Evolutionary conservation across 139 green algal genomes (phyloP).

Genomic region (Desmodesmus armatus): DNA sequence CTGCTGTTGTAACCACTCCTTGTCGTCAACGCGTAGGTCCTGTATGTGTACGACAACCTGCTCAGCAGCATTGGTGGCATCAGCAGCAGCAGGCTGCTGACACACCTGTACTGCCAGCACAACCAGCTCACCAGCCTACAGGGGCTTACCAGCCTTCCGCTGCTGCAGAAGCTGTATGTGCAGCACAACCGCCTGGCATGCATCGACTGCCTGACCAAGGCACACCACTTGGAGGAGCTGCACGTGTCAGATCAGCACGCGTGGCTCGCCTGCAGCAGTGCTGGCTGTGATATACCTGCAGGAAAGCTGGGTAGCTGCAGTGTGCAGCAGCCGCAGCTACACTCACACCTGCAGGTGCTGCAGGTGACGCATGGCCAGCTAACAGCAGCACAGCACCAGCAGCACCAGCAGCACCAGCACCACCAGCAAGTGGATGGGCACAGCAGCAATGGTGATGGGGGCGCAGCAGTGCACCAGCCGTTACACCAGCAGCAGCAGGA

Average conservation of each 20-base stretch:
- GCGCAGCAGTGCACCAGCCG: background rate
- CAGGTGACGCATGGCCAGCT: background rate
- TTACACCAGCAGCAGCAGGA: background rate
- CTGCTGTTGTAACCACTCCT: background rate
- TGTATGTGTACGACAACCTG: slow-evolving; percentile 71
- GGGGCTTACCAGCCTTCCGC: background rate
- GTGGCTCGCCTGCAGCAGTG: slow-evolving; percentile 16
- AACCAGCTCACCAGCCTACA: slow-evolving; percentile 54
- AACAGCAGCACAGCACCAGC: slow-evolving; percentile 2
- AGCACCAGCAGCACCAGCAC: background rate
- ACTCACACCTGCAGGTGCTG: slow-evolving; percentile 5
- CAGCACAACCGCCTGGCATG: slow-evolving; percentile 54
- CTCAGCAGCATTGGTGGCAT: slow-evolving; percentile 51
- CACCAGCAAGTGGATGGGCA: background rate
- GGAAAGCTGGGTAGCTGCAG: background rate
- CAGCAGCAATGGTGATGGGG: no score
- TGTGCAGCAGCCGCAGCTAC: background rate
- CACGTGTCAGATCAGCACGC: slow-evolving; percentile 58
- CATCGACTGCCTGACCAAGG: slow-evolving; percentile 33
- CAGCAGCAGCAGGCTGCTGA: slow-evolving; percentile 35
- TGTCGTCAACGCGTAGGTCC: slow-evolving; percentile 47
- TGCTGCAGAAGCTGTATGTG: slow-evolving; percentile 65
- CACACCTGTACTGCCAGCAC: slow-evolving; percentile 68
- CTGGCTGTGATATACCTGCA: background rate
- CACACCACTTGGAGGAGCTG: slow-evolving; percentile 60